Base-by-base conservation (phyloP, 139 green algal genomes). In the Gonium pectorale region DNA sequence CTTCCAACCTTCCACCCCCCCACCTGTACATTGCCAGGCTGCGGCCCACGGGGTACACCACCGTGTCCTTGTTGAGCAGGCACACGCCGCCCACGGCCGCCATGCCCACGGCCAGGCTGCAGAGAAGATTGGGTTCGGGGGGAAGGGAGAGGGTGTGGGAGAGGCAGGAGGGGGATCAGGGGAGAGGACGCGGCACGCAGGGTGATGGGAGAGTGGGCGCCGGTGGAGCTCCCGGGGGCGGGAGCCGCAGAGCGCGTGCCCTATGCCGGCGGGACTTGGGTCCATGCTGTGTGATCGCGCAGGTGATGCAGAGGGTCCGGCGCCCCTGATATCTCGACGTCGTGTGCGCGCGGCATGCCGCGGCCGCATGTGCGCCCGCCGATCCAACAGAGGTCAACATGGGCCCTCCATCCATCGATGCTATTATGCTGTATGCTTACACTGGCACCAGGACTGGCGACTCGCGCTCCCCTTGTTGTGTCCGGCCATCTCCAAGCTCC, bases 11-110 rank as follows among this genome's bases (percentile, higher is more conserved):
- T 49, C 15, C 43, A 29, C 68, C 3, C 22, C 2, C 73, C 29
- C 51, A 86, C 86, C 86, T 67, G 86, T 85, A 86, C 31, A 82
- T 89, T 4, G 86, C 86, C 29, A 89, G 43, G 24, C 60, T 68
- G n/a, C 75, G 79, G 67, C 86, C 86, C n/a, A 77, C 70, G 0
- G 83, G 78, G 43, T 86, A 89, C 15, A 77, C 86, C 22, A 86
- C 51, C 33, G 60, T 73, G 70, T 89, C 79, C 26, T 89, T 86
- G 8, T 21, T 17, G 31, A 89, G 6, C 26, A 79, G 69, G n/a
- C 41, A 70, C 26, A 86, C 69, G 37, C 77, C 86, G 9, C 86
- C 86, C 29, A 89, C 79, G 24, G 72, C 41, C 1, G 68, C 66
- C 54, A 89, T 69, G 15, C 86, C 86, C 31, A 89, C 86, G 19